A percentile compares a stretch with the other conserved stretches of the same genome.
phyloP scores from a whole-genome alignment of 768 basidiomycete species.

The Lactifluus hygrophoroides region DNA sequence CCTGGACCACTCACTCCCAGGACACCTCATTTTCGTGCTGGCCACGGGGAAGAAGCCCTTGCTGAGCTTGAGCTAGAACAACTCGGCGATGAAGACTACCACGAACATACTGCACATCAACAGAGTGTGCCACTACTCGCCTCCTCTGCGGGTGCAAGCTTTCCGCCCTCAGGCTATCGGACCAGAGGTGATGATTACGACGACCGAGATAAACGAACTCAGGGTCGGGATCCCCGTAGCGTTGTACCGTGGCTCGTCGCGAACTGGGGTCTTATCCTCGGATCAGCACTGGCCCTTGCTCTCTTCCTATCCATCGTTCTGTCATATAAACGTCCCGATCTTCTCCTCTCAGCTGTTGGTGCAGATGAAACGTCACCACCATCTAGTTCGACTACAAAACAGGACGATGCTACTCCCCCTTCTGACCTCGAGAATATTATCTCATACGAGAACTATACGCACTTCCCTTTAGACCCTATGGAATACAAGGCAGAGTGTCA shows the following conservation, averaged over 20 bases:
- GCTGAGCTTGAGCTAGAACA: conserved; percentile 41
- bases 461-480: conserved; percentile 46
- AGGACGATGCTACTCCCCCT: conserved; percentile 20
- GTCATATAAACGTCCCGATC: conserved; percentile 42
- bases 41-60: conserved; percentile 46
- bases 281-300: conserved; percentile 36
- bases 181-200: conserved; percentile 33
- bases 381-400: conserved; percentile 18
- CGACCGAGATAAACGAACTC: conserved; percentile 20
- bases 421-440: conserved; percentile 25
- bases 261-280: conserved; percentile 36
- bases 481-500: conserved; percentile 53
- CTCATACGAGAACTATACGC: conserved; percentile 50
- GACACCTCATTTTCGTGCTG: conserved; percentile 55
- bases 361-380: conserved; percentile 20
- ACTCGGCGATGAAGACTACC: conserved; percentile 32
- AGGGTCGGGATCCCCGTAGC: conserved; percentile 3
- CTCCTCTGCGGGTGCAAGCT: conserved; percentile 31
- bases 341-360: conserved; percentile 39
- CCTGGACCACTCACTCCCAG: conserved; percentile 38
- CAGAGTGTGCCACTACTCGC: conserved; percentile 41
- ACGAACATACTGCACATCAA: conserved; percentile 27
- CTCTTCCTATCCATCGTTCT: conserved; percentile 40
- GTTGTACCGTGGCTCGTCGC: conserved; percentile 13
- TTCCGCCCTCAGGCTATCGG: conserved; percentile 33